Conservation (phyloP, 2,329 filamentous ascomycete species). For the Aspergillus proliferans region DNA sequence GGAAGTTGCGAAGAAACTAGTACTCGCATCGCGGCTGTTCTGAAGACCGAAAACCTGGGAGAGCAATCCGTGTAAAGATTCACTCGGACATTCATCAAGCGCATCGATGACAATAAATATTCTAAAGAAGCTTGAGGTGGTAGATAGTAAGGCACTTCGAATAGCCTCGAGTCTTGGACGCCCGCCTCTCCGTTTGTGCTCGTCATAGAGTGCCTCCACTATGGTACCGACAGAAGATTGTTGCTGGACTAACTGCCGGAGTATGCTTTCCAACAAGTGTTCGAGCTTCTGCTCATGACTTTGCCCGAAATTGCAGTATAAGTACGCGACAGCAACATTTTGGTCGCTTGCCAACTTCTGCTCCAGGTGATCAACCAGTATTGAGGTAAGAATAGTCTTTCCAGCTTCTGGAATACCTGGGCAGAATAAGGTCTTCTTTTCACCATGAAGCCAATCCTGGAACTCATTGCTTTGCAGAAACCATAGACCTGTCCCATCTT, state of each 20-base stretch:
- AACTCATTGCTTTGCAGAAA: background rate
- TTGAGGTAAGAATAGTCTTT: constrained; percentile 44
- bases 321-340: background rate
- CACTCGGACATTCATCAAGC: background rate
- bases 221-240: background rate
- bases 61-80: background rate
- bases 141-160: background rate
- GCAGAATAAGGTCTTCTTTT: constrained; percentile 12
- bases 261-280: background rate
- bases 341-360: constrained; percentile 11
- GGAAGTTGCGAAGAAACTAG: background rate
- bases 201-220: constrained; percentile 7
- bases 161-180: constrained; percentile 11
- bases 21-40: background rate
- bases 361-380: constrained; percentile 38
- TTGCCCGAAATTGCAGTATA: background rate
- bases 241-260: background rate
- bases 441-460: background rate
- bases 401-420: constrained; percentile 43
- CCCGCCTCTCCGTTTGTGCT: constrained; percentile 3
- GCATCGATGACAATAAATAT: background rate
- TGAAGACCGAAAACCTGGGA: background rate
- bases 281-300: background rate
- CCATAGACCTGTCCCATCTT: background rate
- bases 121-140: background rate